These are phyloP conservation scores for Candida tammaniensis DNA, from an alignment of 805 yeast genomes.

Conservation along the genomic window DNA sequence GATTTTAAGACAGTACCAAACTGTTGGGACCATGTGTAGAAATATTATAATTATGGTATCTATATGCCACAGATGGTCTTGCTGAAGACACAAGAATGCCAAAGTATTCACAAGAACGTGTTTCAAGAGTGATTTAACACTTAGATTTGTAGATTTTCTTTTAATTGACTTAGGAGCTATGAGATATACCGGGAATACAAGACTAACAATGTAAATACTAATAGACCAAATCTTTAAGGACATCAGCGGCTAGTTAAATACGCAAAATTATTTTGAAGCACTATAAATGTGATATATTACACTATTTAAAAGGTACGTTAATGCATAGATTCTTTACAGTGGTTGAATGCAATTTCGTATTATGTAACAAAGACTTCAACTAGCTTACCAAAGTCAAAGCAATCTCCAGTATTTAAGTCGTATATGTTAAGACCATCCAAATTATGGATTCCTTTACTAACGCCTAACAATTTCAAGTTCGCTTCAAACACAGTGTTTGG, in stretches of 20 bases:
- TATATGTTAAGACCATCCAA: conserved; percentile 64
- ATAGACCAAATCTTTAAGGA: no score
- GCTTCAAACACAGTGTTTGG: conserved; percentile 64
- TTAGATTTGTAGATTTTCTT: neutral
- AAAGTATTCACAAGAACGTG: neutral
- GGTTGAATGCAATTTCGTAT: no score
- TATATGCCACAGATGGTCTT: no score
- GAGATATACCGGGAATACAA: neutral
- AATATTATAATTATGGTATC: no score
- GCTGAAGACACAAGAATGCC: neutral
- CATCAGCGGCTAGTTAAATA: no score
- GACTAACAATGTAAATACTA: neutral
- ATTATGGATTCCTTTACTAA: conserved; percentile 62
- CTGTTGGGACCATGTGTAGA: conserved; percentile 6
- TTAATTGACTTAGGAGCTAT: neutral
- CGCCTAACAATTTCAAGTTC: conserved; percentile 56
- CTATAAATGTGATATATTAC: no score
- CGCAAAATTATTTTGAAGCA: no score
- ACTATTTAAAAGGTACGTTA: no score
- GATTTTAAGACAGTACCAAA: conserved; percentile 10
- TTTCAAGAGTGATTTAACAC: neutral
- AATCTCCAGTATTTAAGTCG: conserved; percentile 63
- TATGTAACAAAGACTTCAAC: conserved; percentile 60
- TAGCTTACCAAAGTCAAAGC: conserved; percentile 65
- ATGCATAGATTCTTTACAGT: no score